Evolutionary conservation across 345 rosid genomes (phyloP).

Genomic region (Capsella bursapastoris): DNA sequence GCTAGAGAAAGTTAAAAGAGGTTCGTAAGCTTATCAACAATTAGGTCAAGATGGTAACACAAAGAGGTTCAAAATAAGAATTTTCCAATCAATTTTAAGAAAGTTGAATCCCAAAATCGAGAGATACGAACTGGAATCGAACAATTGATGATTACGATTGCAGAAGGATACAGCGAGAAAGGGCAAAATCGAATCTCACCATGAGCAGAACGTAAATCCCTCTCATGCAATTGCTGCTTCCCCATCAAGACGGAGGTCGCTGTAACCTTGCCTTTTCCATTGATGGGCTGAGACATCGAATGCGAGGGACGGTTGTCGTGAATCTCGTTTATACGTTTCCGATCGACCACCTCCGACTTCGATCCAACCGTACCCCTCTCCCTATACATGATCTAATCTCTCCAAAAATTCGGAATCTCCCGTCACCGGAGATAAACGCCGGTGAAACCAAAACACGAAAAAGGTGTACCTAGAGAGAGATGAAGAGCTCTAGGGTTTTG

Average conservation of each 20-base stretch:
- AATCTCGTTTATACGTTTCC: conserved; percentile 82
- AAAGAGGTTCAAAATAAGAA: not conserved
- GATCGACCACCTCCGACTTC: conserved; percentile 78
- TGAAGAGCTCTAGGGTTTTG: conserved; percentile 32
- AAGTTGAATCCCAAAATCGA: conserved; percentile 16
- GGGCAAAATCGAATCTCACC: conserved; percentile 47
- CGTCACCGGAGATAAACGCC: conserved; percentile 36
- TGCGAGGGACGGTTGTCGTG: conserved; percentile 71
- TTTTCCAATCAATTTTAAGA: not conserved
- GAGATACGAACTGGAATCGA: not conserved
- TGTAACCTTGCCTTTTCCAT: conserved; percentile 66
- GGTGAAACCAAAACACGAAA: conserved; percentile 9
- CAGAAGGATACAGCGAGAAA: not conserved
- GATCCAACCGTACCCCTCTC: conserved; percentile 67
- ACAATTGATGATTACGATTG: not conserved
- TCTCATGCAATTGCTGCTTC: conserved; percentile 69
- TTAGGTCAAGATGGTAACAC: not conserved
- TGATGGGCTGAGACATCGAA: conserved; percentile 66
- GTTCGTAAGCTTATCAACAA: too few species aligned
- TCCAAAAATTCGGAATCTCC: not conserved
- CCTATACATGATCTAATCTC: conserved; percentile 38
- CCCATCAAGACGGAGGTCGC: conserved; percentile 51
- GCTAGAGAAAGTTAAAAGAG: too few species aligned
- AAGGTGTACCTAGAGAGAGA: not conserved
- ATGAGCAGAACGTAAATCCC: conserved; percentile 64